These are phyloP conservation scores for Cercospora brassicicola DNA, from an alignment of 2,329 filamentous ascomycete species.

Conservation along the genomic window DNA sequence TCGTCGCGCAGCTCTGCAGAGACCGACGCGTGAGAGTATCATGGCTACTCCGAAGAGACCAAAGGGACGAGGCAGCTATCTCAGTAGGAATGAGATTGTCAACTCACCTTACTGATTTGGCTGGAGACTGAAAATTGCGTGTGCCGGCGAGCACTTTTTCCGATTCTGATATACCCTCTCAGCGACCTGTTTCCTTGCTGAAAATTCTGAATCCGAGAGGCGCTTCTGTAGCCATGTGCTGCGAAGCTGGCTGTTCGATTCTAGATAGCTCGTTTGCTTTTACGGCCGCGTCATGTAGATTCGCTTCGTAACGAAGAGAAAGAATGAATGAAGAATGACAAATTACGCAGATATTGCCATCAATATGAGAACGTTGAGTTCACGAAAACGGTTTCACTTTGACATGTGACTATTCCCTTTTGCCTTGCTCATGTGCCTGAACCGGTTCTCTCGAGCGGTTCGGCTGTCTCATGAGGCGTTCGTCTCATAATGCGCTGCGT, in stretches of 20 bases:
- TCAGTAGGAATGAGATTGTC: constrained; percentile 80
- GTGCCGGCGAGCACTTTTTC: neutral
- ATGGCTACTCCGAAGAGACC: constrained; percentile 45
- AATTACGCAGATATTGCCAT: neutral
- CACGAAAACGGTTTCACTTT: neutral
- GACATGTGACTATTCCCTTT: neutral
- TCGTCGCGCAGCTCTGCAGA: constrained; percentile 77
- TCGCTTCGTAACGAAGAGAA: neutral
- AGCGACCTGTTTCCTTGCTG: neutral
- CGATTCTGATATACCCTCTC: neutral
- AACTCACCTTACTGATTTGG: constrained; percentile 61
- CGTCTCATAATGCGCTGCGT: neutral
- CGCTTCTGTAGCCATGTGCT: neutral
- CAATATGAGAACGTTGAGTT: neutral
- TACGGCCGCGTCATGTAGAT: neutral
- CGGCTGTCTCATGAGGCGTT: neutral
- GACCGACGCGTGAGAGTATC: constrained; percentile 91
- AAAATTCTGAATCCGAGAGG: neutral
- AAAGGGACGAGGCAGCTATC: constrained; percentile 60
- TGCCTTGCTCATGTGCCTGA: neutral
- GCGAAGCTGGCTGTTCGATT: neutral
- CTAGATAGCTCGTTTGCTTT: neutral
- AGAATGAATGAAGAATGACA: neutral
- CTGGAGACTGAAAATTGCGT: neutral
- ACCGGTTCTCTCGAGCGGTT: neutral